A percentile compares a stretch with the other conserved stretches of the same genome.
phyloP scores from a whole-genome alignment of 768 basidiomycete genomes.

The Rubroboletus pulcherrimus region DNA sequence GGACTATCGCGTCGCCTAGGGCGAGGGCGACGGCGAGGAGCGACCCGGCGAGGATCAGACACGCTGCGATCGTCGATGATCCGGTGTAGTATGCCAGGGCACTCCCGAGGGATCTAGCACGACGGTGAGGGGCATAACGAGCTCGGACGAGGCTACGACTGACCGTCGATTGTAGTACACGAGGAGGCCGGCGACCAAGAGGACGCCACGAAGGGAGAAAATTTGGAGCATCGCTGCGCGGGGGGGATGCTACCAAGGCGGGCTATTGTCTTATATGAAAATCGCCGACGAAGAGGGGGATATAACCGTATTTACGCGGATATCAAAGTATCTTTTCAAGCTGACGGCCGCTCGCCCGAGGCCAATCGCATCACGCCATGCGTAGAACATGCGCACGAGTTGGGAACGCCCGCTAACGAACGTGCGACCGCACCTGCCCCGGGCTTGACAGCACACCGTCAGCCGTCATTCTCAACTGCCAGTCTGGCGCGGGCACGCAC shows the following conservation, averaged over 20 bases:
- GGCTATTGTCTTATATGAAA: constrained; percentile 3
- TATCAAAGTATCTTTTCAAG: constrained; percentile 1
- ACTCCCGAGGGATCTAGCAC: constrained; percentile 11
- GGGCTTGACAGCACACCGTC: background rate
- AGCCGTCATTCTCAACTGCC: background rate
- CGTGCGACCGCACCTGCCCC: constrained; percentile 2
- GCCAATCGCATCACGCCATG: constrained; percentile 1
- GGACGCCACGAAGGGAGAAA: constrained; percentile 14
- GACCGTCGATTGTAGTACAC: constrained; percentile 19
- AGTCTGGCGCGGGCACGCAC: background rate
- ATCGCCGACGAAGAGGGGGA: too few relatives aligned
- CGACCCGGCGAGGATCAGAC: constrained; percentile 25
- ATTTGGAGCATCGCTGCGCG: constrained; percentile 1
- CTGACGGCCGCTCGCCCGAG: background rate
- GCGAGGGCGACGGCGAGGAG: constrained; percentile 20
- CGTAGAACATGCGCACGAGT: constrained; percentile 6
- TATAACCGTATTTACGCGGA: too few relatives aligned
- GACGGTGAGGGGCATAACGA: background rate
- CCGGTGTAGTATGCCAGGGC: constrained; percentile 29
- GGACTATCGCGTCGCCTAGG: constrained; percentile 28
- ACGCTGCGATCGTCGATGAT: constrained; percentile 26
- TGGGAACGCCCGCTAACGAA: background rate
- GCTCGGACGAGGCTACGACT: background rate
- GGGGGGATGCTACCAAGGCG: background rate
- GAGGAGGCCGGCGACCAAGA: constrained; percentile 20